Base-by-base conservation (phyloP, 306 rosid species). In the Prinsepia uniflora region DNA sequence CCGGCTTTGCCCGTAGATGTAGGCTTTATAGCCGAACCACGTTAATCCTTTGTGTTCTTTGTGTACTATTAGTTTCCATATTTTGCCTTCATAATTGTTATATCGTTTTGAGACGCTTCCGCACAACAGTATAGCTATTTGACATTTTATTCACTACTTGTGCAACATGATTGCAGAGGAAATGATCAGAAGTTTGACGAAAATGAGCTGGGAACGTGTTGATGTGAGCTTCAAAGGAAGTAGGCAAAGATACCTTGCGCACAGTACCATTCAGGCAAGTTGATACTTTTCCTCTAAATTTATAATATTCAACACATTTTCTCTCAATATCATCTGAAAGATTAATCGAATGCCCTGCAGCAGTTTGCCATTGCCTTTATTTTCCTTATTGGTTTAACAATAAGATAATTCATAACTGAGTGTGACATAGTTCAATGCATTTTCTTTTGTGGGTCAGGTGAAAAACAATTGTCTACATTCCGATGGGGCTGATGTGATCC, bases 121-220 rank as follows among this genome's bases (percentile, higher is more conserved):
- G 14, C 5, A 10, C 8, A 34, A 18, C 43, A 39, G 50, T 5
- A 6, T 12, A 40, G 62, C 60, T 53, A 10, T 7, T 20, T 58
- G 60, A 53, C 19, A 18, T 65, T 39, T 63, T 64, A 46, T 19
- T 45, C 68, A 65, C 81, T 79, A n/a, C 39, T 54, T 52, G 55
- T 24, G 7, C 8, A 19, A 52, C 24, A 45, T 36, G 60, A 43
- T 70, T 83, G 75, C 65, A 93, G 98, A 90, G 82, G 88, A 83
- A 82, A 90, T 93, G 94, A 60, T 93, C 45, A 84, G 88, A 77
- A 78, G 89, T 58, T 81, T 93, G 75, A 85, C 89, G 41, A 77
- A 79, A 22, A 47, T 93, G 86, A 82, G 87, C 76, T 94, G 98
- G 97, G 98, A 90, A 53, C 71, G 97, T 50, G 73, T 94, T 61